A percentile compares a stretch with the other conserved stretches of the same genome.
phyloP scores from a whole-genome alignment of 208 protist genomes.

The Naegleria lovaniensis region DNA sequence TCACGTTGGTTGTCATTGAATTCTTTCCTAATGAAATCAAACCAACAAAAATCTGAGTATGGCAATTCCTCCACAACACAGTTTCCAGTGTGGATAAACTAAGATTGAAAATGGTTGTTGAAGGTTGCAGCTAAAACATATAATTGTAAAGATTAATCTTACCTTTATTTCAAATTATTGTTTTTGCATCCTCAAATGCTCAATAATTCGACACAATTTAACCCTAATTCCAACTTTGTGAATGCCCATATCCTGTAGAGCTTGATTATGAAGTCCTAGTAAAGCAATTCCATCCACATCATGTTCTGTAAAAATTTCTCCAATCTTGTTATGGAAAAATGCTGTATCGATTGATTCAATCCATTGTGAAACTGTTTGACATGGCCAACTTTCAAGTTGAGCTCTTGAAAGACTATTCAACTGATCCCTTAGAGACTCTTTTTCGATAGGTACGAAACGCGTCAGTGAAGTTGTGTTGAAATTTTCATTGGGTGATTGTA shows the following conservation, averaged over 20 bases:
- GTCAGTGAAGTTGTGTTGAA: neutral
- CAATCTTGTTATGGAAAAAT: neutral
- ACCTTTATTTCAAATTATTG: too few relatives aligned
- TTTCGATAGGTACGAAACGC: neutral
- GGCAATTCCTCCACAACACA: too few relatives aligned
- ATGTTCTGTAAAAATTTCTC: neutral
- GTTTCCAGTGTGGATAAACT: too few relatives aligned
- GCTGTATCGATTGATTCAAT: neutral
- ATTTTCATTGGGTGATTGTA: neutral
- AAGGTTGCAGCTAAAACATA: too few relatives aligned
- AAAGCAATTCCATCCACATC: neutral
- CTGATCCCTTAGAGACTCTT: neutral
- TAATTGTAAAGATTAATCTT: too few relatives aligned
- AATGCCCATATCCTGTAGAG: neutral
- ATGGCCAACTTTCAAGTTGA: neutral
- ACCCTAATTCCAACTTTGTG: neutral
- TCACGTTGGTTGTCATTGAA: too few relatives aligned
- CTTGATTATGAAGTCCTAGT: neutral
- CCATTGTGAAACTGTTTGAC: neutral
- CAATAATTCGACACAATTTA: neutral
- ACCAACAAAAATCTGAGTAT: too few relatives aligned
- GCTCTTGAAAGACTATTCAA: neutral
- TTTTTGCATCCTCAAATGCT: neutral
- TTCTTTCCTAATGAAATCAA: too few relatives aligned
- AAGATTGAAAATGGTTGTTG: too few relatives aligned